phyloP scores from a whole-genome alignment of 768 basidiomycete genomes.

The Leccinellum rugosiceps region DNA sequence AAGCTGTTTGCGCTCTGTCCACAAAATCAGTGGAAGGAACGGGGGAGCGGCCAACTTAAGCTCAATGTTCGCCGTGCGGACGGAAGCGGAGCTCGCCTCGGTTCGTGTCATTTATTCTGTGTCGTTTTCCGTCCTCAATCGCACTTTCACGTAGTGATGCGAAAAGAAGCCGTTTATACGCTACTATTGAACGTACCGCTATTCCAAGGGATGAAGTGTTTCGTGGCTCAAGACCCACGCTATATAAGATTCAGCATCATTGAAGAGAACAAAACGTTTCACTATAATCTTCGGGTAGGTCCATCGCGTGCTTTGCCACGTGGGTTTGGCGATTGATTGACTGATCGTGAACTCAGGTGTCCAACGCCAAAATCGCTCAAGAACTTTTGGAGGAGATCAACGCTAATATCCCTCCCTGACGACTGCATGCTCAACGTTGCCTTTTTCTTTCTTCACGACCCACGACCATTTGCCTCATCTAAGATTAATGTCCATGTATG shows the following conservation, averaged over 20 bases:
- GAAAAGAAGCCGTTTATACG: conserved; percentile 79
- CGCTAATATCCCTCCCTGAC: conserved; percentile 37
- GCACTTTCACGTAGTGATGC: conserved; percentile 56
- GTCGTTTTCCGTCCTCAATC: conserved; percentile 7
- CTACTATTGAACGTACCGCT: conserved; percentile 71
- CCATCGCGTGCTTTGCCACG: neutral
- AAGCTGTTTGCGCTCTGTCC: conserved; percentile 63
- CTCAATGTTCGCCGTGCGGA: conserved; percentile 65
- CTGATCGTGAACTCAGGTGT: conserved; percentile 40
- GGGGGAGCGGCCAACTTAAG: conserved; percentile 67
- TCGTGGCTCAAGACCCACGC: conserved; percentile 71
- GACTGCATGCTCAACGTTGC: conserved; percentile 7
- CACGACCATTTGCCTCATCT: conserved; percentile 27
- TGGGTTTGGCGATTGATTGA: neutral
- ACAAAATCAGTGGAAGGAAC: conserved; percentile 71
- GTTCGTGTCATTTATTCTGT: conserved; percentile 33
- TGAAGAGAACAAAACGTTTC: conserved; percentile 54
- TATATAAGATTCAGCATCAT: conserved; percentile 76
- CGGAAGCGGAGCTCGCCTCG: conserved; percentile 65
- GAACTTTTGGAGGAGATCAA: conserved; percentile 60
- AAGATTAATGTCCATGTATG: conserved; percentile 34
- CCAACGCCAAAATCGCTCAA: conserved; percentile 66
- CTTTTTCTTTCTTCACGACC: conserved; percentile 11
- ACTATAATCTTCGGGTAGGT: conserved; percentile 75
- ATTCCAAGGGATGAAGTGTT: conserved; percentile 76